These are phyloP conservation scores for Chloromonas sp. DNA, from an alignment of 163 green algal species.

Conservation along the genomic window DNA sequence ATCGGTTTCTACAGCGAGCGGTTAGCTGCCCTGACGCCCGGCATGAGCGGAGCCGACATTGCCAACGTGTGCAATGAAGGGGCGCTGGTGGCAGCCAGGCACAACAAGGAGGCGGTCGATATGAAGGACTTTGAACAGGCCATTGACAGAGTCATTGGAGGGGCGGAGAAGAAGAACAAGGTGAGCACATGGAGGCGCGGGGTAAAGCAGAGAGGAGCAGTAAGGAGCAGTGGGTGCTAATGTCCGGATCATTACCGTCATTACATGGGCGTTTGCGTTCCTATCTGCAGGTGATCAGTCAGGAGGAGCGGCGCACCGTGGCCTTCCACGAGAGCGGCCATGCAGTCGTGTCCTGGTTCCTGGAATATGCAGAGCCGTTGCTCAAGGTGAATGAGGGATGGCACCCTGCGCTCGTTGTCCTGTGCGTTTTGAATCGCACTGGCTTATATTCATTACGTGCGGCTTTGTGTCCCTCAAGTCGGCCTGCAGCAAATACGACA, in stretches of 20 bases:
- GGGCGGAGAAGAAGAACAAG: constrained; percentile 97
- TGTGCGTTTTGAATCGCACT: too few relatives aligned
- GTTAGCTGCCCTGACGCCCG: constrained; percentile 87
- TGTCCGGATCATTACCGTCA: not conserved
- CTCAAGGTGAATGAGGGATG: constrained; percentile 71
- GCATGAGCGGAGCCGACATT: constrained; percentile 96
- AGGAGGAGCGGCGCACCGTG: constrained; percentile 87
- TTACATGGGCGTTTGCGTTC: too few relatives aligned
- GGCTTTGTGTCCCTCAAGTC: too few relatives aligned
- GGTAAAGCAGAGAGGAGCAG: too few relatives aligned
- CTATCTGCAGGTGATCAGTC: constrained; percentile 40
- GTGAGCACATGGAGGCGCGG: constrained; percentile 31
- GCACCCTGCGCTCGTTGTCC: too few relatives aligned
- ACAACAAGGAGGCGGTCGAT: constrained; percentile 44
- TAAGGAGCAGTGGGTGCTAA: not conserved
- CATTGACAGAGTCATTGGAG: constrained; percentile 95
- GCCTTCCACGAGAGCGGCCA: constrained; percentile 97
- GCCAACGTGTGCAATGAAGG: constrained; percentile 98
- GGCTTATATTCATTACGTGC: too few relatives aligned
- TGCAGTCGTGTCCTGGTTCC: constrained; percentile 96
- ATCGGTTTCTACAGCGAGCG: constrained; percentile 65
- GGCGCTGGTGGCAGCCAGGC: constrained; percentile 66
- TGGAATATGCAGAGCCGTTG: constrained; percentile 95
- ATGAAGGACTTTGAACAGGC: constrained; percentile 86
- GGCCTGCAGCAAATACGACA: too few relatives aligned